A percentile compares a stretch with the other conserved stretches of the same genome.
Evolutionary conservation across 345 rosid species (phyloP).

Genomic region (Gynandropsis gynandra): DNA sequence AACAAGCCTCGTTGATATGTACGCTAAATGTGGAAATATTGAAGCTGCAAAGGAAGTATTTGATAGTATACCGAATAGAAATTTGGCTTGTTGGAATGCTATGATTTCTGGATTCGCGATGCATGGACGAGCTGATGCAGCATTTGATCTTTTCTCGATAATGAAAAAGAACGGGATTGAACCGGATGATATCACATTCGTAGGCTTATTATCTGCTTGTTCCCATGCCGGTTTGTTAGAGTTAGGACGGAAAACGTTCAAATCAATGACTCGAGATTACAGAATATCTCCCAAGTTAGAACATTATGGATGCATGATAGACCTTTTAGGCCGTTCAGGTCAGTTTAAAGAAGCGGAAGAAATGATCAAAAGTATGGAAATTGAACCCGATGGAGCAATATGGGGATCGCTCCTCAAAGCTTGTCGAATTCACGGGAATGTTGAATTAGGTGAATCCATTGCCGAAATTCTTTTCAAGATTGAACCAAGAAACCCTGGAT

Average conservation of each 20-base stretch:
- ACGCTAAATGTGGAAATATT: slow-evolving; percentile 55
- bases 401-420: slow-evolving; percentile 78
- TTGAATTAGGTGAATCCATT: slow-evolving; percentile 47
- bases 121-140: slow-evolving; percentile 48
- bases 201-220: slow-evolving; percentile 68
- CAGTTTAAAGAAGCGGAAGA: slow-evolving; percentile 55
- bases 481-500: slow-evolving; percentile 54
- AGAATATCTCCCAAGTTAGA: slow-evolving; percentile 49
- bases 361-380: slow-evolving; percentile 40
- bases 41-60: slow-evolving; percentile 44
- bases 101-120: slow-evolving; percentile 66
- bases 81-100: slow-evolving; percentile 54
- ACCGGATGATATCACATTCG: slow-evolving; percentile 66
- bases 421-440: slow-evolving; percentile 43
- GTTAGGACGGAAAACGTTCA: slow-evolving; percentile 45
- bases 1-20: slow-evolving; percentile 61
- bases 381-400: slow-evolving; percentile 61
- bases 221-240: slow-evolving; percentile 58
- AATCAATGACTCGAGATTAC: slow-evolving; percentile 46
- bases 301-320: slow-evolving; percentile 69
- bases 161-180: slow-evolving; percentile 40
- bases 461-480: slow-evolving; percentile 44
- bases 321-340: slow-evolving; percentile 66
- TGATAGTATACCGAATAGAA: slow-evolving; percentile 29
- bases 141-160: slow-evolving; percentile 40